These are phyloP conservation scores for Mortierella sp. DNA, from an alignment of 371 early-diverging fungal genomes.

Conservation along the genomic window DNA sequence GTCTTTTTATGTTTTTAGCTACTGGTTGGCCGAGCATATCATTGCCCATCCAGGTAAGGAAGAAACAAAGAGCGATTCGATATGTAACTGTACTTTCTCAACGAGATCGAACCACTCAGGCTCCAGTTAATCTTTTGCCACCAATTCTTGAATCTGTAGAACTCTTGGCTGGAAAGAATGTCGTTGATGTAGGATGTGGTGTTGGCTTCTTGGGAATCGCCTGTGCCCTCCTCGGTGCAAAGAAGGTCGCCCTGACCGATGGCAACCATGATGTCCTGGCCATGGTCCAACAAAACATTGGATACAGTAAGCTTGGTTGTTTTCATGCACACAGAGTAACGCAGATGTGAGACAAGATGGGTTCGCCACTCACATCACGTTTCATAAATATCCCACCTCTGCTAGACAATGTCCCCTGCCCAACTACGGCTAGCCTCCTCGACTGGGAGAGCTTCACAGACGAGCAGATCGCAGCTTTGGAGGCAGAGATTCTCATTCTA, in stretches of 20 bases:
- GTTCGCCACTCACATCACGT: neutral
- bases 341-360: no score
- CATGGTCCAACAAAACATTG: conserved; percentile 46
- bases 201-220: conserved; percentile 53
- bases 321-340: neutral
- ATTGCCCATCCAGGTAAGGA: conserved; percentile 49
- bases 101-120: neutral
- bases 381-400: neutral
- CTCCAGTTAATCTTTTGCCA: neutral
- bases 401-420: conserved; percentile 35
- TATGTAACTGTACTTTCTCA: neutral
- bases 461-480: conserved; percentile 39
- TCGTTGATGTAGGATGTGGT: conserved; percentile 54
- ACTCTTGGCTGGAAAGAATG: conserved; percentile 40
- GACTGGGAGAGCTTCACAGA: conserved; percentile 57
- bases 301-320: conserved; percentile 31
- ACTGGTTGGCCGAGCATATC: conserved; percentile 50
- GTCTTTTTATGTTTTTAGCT: conserved; percentile 10
- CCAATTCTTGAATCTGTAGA: conserved; percentile 12
- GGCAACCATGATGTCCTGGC: conserved; percentile 46
- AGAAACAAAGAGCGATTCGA: neutral
- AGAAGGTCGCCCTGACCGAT: conserved; percentile 46
- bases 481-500: conserved; percentile 46
- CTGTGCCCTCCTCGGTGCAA: conserved; percentile 44
- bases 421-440: conserved; percentile 33